phyloP scores from a whole-genome alignment of 202 grass and related monocot genomes.

The Schoenoplectus tabernaemontani region DNA sequence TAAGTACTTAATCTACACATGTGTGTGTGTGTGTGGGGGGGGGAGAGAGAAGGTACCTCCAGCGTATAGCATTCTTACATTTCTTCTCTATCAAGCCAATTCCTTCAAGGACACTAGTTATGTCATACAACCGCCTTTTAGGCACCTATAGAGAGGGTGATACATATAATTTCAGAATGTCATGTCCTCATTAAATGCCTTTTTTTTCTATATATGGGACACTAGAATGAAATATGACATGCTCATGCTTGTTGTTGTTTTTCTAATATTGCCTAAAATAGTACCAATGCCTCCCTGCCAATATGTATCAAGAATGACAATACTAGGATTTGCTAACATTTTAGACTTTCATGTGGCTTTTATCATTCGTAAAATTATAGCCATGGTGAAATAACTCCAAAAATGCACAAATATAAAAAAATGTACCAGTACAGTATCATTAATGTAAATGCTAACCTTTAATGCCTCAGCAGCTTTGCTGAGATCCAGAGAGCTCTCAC shows the following conservation, averaged over 20 bases:
- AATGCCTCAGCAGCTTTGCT: slow-evolving; percentile 76
- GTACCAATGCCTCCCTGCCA: background rate
- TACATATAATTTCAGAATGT: background rate
- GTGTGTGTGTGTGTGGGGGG: background rate
- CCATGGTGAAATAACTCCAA: background rate
- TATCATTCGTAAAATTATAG: background rate
- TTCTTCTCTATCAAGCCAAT: slow-evolving; percentile 90
- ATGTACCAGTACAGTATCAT: background rate
- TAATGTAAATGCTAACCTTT: slow-evolving; percentile 39
- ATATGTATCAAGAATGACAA: background rate
- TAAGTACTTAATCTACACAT: background rate
- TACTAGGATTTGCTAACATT: background rate
- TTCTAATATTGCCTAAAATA: background rate
- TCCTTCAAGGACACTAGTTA: slow-evolving; percentile 95
- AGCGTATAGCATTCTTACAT: slow-evolving; percentile 71
- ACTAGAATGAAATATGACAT: background rate
- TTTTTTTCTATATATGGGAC: background rate
- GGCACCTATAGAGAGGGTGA: slow-evolving; percentile 48
- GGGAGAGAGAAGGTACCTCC: slow-evolving; percentile 59
- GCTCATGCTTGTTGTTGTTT: background rate
- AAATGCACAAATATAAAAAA: background rate
- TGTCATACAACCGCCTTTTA: slow-evolving; percentile 92
- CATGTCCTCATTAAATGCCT: background rate
- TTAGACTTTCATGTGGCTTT: background rate
- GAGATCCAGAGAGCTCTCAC: slow-evolving; percentile 71